Base-by-base conservation (phyloP, 768 basidiomycete genomes). In the Trichaptum fuscoviolaceum region DNA sequence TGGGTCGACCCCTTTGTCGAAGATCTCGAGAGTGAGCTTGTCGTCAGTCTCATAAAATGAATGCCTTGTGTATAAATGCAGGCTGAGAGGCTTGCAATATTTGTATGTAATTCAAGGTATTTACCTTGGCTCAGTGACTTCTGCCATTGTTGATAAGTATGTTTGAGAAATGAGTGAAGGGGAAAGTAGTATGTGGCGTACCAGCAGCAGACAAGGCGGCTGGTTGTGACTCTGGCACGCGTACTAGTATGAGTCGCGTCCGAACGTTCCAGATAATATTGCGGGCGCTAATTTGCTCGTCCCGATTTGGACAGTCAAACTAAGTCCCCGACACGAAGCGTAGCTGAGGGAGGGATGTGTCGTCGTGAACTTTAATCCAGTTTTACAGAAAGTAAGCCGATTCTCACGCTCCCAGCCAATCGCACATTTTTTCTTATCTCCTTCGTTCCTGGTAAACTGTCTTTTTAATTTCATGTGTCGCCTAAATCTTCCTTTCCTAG, bases 31-130 rank as follows among this genome's bases (percentile, higher is more conserved):
- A 23, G 80, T 90, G 65, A 93, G 74, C 68, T 73, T 82, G 67
- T 93, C 90, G 70, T 94, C 92, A 15, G 88, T 90, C 77, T 95
- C 93, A 76, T 94, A 95, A 76, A 90, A 95, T 75, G 93, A 92
- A 79, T 94, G 87, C 76, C 92, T 93, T 67, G 10, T 12, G 25
- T 12, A 24, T 20, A 24, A 61, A 52, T 52, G 42, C 42, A 52
- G 2, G 42, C 42, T 52, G 4, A 3, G 30, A 30, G 30, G 8
- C 30, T 30, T 8, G 8, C 8, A 8, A 8, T 30, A 30, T 30
- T 30, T 30, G 30, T 8, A 30, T 8, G 30, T 3, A 52, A 52
- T 12, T 52, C 42, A 52, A 20, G 42, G 3, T 12, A 52, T 5
- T 52, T 52, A 52, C 42, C 42, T 52, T 20, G 42, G 42, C 42